phyloP scores from a whole-genome alignment of 176 grass and related monocot genomes.

The Oryza longistaminata region DNA sequence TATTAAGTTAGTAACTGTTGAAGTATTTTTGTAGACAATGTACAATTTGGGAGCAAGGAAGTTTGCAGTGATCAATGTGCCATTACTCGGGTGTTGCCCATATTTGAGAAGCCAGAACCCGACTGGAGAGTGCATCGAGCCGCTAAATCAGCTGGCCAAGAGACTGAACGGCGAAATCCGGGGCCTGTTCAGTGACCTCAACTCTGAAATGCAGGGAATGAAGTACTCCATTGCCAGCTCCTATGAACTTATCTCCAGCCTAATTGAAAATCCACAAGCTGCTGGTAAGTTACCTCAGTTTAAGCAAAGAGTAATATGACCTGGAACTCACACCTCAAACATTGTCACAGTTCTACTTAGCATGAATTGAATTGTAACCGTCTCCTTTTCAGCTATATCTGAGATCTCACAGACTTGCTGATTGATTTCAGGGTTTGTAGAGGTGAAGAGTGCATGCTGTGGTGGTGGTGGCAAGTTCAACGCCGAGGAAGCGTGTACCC shows the following conservation, averaged over 20 bases:
- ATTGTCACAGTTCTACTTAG: not conserved
- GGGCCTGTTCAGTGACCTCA: slow-evolving; percentile 45
- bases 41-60: slow-evolving; percentile 70
- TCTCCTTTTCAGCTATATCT: not conserved
- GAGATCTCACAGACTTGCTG: not conserved
- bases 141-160: slow-evolving; percentile 55
- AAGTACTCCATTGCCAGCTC: slow-evolving; percentile 67
- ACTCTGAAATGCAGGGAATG: slow-evolving; percentile 46
- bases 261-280: slow-evolving; percentile 31
- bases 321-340: not conserved
- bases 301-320: slow-evolving; percentile 1
- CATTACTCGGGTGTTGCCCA: slow-evolving; percentile 57
- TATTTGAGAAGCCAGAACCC: slow-evolving; percentile 34
- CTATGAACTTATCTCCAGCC: slow-evolving; percentile 52
- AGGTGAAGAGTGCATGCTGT: slow-evolving; percentile 70
- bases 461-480: slow-evolving; percentile 66
- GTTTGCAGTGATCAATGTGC: slow-evolving; percentile 55
- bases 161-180: slow-evolving; percentile 50
- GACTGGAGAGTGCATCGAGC: slow-evolving; percentile 46
- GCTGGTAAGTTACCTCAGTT: slow-evolving; percentile 42
- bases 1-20: not conserved
- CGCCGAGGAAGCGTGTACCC: slow-evolving; percentile 49
- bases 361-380: not conserved
- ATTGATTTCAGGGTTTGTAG: slow-evolving; percentile 46
- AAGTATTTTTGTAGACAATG: slow-evolving; percentile 33